These are phyloP conservation scores for Ochromonas danica DNA, from an alignment of 108 stramenopile species.

Conservation along the genomic window DNA sequence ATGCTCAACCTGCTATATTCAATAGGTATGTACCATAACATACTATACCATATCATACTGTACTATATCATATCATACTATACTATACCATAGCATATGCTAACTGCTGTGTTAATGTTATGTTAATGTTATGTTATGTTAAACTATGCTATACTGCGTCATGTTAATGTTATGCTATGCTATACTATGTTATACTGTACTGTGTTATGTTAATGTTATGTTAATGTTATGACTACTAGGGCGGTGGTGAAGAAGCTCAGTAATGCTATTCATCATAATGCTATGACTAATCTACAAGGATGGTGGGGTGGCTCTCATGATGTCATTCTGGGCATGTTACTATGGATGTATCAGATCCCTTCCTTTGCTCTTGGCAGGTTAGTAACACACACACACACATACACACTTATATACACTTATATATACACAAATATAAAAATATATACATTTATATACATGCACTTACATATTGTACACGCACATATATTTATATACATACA, in stretches of 20 bases:
- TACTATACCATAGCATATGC: no score
- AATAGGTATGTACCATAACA: background rate
- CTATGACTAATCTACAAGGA: background rate
- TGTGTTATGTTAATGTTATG: background rate
- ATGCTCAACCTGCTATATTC: conserved; percentile 15
- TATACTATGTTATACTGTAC: background rate
- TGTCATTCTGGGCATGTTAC: background rate
- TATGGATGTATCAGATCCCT: conserved; percentile 2
- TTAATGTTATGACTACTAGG: background rate
- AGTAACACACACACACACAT: no score
- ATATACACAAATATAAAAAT: no score
- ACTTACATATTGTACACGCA: no score
- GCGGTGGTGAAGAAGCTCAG: background rate
- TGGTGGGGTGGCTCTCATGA: conserved; percentile 21
- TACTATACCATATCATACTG: background rate
- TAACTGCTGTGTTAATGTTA: no score
- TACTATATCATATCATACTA: background rate
- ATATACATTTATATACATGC: no score
- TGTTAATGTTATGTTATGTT: no score
- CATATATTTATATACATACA: no score
- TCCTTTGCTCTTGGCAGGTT: background rate
- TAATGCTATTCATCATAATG: background rate
- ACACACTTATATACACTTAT: no score
- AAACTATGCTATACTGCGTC: no score
- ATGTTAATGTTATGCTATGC: no score